phyloP scores from a whole-genome alignment of 305 asterid genomes.

The Rubia tinctorum region DNA sequence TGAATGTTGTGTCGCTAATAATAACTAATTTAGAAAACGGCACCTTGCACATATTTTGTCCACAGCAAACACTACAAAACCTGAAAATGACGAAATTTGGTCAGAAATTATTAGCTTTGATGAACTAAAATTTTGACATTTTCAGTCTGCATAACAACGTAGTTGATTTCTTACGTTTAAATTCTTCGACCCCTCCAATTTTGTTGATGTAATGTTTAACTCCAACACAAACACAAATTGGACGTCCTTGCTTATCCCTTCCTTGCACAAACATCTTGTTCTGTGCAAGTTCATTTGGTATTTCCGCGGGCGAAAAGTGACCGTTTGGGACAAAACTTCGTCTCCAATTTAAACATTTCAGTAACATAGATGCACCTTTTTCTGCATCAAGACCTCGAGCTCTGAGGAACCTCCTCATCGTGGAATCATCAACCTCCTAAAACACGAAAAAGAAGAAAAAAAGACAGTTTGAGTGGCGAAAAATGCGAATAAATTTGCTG shows the following conservation, averaged over 20 bases:
- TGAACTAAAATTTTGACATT: not conserved
- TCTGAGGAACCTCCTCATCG: conserved; percentile 76
- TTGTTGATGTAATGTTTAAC: conserved; percentile 45
- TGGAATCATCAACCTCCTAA: conserved; percentile 58
- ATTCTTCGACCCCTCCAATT: conserved; percentile 36
- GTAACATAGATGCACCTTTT: conserved; percentile 56
- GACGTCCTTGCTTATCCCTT: conserved; percentile 56
- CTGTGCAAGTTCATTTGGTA: conserved; percentile 53
- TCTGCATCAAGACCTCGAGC: conserved; percentile 62
- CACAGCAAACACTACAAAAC: conserved; percentile 54
- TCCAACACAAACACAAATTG: conserved; percentile 54
- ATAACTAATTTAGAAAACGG: not conserved
- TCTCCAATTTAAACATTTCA: conserved; percentile 59
- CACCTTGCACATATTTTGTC: conserved; percentile 75
- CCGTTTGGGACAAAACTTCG: conserved; percentile 53
- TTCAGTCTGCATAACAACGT: not conserved
- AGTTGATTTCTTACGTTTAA: not conserved
- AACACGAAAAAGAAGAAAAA: not conserved
- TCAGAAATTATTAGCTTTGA: not conserved
- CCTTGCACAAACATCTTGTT: conserved; percentile 77
- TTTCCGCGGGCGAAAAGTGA: conserved; percentile 37
- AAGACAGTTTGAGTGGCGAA: not conserved
- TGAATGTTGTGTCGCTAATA: not conserved
- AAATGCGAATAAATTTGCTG: not conserved
- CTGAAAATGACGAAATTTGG: conserved; percentile 33